These are phyloP conservation scores for Globomyces pollinis-pini DNA, from an alignment of 192 early-diverging fungal genomes.

Conservation along the genomic window DNA sequence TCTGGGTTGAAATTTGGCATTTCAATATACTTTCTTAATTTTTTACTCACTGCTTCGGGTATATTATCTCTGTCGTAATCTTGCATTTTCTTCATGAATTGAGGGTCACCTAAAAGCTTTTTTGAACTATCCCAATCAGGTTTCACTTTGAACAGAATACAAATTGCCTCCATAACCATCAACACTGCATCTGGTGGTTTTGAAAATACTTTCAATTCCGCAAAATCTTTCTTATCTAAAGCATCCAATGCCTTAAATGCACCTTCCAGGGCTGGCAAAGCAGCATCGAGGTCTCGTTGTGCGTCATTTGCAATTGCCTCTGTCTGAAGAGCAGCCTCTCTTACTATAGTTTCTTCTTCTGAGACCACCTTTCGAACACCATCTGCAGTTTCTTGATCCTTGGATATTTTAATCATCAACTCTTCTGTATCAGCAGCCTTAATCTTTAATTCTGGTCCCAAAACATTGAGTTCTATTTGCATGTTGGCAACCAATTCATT, in stretches of 20 bases:
- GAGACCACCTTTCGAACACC: constrained; percentile 52
- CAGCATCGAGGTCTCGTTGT: constrained; percentile 50
- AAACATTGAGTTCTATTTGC: constrained; percentile 48
- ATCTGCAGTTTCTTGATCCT: constrained; percentile 56
- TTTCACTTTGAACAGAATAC: constrained; percentile 54
- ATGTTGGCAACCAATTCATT: constrained; percentile 54
- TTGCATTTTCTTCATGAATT: constrained; percentile 54
- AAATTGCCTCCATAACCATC: constrained; percentile 52
- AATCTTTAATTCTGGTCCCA: constrained; percentile 47
- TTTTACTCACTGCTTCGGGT: constrained; percentile 43
- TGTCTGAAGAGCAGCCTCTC: constrained; percentile 45
- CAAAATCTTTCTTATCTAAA: constrained; percentile 56
- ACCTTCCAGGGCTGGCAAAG: constrained; percentile 45
- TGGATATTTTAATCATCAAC: constrained; percentile 55
- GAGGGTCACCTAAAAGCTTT: constrained; percentile 46
- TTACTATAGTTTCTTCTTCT: constrained; percentile 49
- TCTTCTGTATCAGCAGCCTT: constrained; percentile 44
- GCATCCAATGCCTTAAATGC: constrained; percentile 53
- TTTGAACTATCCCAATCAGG: constrained; percentile 56
- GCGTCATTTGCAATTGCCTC: constrained; percentile 53
- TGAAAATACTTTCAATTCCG: constrained; percentile 52
- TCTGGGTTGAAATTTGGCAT: constrained; percentile 50
- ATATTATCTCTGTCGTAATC: constrained; percentile 59
- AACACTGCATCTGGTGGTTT: constrained; percentile 52
- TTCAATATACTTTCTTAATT: constrained; percentile 52